Evolutionary conservation across 192 early-diverging fungal species (phyloP).

Genomic region (Linderina pennispora): DNA sequence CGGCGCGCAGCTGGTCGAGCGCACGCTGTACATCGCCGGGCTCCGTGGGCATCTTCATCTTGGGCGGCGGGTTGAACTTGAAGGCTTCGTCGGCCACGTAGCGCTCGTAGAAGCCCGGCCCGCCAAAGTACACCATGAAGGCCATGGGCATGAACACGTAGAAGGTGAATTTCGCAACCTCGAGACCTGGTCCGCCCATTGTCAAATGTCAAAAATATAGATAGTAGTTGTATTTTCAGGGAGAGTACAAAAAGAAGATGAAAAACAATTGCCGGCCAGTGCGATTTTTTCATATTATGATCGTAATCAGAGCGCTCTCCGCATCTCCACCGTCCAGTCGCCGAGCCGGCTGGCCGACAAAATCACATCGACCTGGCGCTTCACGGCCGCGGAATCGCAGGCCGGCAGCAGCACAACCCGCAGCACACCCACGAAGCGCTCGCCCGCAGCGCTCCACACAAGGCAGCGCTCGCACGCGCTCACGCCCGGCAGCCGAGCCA

Average conservation of each 20-base stretch:
- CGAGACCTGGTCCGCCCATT: constrained; percentile 45
- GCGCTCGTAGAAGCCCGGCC: constrained; percentile 42
- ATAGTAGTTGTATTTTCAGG: not conserved
- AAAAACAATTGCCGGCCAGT: not conserved
- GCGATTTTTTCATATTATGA: too few species aligned
- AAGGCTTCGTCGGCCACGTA: constrained; percentile 41
- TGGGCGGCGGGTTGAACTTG: constrained; percentile 36
- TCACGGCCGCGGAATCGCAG: not conserved
- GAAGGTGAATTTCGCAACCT: constrained; percentile 41
- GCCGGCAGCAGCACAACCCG: constrained; percentile 9
- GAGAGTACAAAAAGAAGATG: constrained; percentile 2
- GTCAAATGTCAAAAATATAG: not conserved
- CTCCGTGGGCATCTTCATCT: constrained; percentile 26
- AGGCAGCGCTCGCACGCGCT: constrained; percentile 10
- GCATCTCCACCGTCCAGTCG: constrained; percentile 16
- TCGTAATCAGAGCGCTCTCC: too few species aligned
- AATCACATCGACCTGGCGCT: constrained; percentile 13
- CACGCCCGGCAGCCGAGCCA: constrained; percentile 19
- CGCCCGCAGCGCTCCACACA: constrained; percentile 22
- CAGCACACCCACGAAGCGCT: constrained; percentile 4
- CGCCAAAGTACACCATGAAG: constrained; percentile 48
- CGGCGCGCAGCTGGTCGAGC: constrained; percentile 8
- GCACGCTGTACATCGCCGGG: constrained; percentile 9
- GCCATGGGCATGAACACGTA: constrained; percentile 46
- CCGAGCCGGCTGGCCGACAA: constrained; percentile 6